A percentile compares a stretch with the other conserved stretches of the same genome.
phyloP scores from a whole-genome alignment of 345 rosid species.

The Syzygium aromaticum region DNA sequence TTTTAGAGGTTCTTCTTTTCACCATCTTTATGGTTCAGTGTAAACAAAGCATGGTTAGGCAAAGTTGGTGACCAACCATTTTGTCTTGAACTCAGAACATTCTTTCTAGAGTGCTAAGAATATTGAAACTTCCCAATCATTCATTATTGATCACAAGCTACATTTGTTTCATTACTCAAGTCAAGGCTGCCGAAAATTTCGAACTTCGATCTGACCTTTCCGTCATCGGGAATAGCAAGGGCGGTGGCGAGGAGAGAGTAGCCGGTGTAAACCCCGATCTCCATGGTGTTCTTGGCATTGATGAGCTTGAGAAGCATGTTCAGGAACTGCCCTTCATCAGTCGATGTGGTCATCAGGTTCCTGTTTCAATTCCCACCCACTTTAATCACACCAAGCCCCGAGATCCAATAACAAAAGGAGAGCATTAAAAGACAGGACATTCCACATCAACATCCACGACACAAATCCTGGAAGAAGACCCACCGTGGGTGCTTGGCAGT shows the following conservation, averaged over 20 bases:
- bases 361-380: slow-evolving; percentile 17
- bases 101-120: not conserved
- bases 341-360: slow-evolving; percentile 97
- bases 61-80: not conserved
- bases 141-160: not conserved
- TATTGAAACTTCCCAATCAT: not conserved
- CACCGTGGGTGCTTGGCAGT: slow-evolving; percentile 98
- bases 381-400: not conserved
- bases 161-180: not conserved
- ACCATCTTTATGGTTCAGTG: not conserved
- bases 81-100: not conserved
- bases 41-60: not conserved
- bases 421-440: not conserved
- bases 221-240: slow-evolving; percentile 90
- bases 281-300: slow-evolving; percentile 99
- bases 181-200: too few relatives aligned
- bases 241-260: slow-evolving; percentile 97
- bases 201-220: slow-evolving; percentile 38
- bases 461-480: not conserved
- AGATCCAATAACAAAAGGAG: not conserved
- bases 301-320: slow-evolving; percentile 88
- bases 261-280: slow-evolving; percentile 98
- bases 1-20: not conserved
- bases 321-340: slow-evolving; percentile 95
- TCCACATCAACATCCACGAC: not conserved